Conservation (phyloP, 73 alveolate species). For the Paramecium biaurelia region DNA sequence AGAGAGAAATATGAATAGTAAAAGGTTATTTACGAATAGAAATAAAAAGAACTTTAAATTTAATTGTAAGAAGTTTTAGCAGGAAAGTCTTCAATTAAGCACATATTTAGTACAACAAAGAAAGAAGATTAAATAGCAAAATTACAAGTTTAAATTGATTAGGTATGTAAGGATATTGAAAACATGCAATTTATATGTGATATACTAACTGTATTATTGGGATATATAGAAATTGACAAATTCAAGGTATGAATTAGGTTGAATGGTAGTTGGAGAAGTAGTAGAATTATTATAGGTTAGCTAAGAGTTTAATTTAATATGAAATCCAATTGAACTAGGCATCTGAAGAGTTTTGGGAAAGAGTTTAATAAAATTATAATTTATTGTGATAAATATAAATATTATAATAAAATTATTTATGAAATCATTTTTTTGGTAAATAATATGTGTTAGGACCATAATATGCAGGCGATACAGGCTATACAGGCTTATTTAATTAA, state of each 20-base stretch:
- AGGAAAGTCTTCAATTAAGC: not conserved
- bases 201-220: conserved; percentile 43
- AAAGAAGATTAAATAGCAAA: not conserved
- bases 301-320: not conserved
- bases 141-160: not conserved
- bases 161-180: conserved; percentile 13
- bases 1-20: conserved; percentile 8
- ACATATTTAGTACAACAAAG: not conserved
- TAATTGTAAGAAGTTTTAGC: conserved; percentile 37
- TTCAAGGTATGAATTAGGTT: conserved; percentile 21
- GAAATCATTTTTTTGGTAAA: not conserved
- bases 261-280: not conserved
- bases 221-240: conserved; percentile 58
- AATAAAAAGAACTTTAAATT: not conserved
- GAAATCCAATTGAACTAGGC: not conserved
- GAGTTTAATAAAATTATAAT: not conserved
- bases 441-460: not conserved
- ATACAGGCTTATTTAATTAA: not conserved
- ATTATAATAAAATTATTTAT: not conserved
- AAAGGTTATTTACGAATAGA: not conserved
- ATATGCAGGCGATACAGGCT: not conserved
- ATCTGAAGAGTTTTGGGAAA: conserved; percentile 25
- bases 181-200: conserved; percentile 31
- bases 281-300: not conserved
- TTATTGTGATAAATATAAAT: conserved; percentile 2